These are phyloP conservation scores for Corymbia citriodora DNA, from an alignment of 441 rosid species.

Conservation along the genomic window DNA sequence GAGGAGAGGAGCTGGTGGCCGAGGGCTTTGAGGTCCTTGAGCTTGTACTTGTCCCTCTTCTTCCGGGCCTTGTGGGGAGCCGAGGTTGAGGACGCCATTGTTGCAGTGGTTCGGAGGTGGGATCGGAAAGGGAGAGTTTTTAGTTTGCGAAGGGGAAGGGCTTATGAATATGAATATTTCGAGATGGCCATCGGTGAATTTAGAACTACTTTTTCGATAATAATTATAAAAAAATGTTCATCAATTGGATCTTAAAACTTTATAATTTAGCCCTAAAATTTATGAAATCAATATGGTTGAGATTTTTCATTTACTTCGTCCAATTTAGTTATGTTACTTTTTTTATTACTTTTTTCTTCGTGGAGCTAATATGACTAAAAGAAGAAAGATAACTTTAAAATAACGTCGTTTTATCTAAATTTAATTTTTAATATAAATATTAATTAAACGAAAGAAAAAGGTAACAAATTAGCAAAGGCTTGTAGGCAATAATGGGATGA, in stretches of 20 bases:
- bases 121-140: not conserved
- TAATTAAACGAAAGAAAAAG: too few species aligned
- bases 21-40: constrained; percentile 57
- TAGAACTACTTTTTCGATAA: not conserved
- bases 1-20: constrained; percentile 70
- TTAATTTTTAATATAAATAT: too few species aligned
- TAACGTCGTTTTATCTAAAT: rapidly evolving
- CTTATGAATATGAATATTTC: not conserved
- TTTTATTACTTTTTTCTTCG: too few species aligned
- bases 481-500: not conserved
- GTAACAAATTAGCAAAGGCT: not conserved
- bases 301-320: not conserved
- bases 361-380: not conserved
- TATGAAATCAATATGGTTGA: too few species aligned
- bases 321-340: too few species aligned
- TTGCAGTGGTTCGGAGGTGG: constrained; percentile 9
- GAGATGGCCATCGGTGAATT: not conserved
- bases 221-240: not conserved
- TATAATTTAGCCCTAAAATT: too few species aligned
- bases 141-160: not conserved
- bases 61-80: constrained; percentile 19
- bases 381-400: too few species aligned
- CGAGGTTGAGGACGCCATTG: constrained; percentile 35
- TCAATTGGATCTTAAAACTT: not conserved
- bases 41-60: constrained; percentile 23